Evolutionary conservation across 108 stramenopile species (phyloP).

Genomic region (Pseudonitzschia delicatissima): DNA sequence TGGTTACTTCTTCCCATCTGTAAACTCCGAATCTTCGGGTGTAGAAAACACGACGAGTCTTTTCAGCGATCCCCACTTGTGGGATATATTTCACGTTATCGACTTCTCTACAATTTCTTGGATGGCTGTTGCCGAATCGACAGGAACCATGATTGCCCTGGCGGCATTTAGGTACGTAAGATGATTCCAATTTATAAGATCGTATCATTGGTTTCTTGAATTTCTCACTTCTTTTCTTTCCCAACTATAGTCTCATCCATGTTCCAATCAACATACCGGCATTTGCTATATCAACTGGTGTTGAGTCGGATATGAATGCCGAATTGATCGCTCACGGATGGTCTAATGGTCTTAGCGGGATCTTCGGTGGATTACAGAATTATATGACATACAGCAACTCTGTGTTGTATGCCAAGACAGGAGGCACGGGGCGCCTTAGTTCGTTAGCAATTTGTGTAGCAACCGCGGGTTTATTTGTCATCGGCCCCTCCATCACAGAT

Average conservation of each 20-base stretch:
- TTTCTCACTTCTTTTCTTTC: neutral
- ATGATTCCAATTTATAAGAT: neutral
- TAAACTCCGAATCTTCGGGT: neutral
- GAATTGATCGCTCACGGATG: slow-evolving; percentile 83
- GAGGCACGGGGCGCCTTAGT: slow-evolving; percentile 51
- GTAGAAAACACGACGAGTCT: slow-evolving; percentile 7
- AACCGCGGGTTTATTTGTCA: slow-evolving; percentile 55
- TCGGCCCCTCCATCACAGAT: slow-evolving; percentile 56
- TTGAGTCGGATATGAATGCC: slow-evolving; percentile 71
- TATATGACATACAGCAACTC: slow-evolving; percentile 71
- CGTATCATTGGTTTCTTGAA: neutral
- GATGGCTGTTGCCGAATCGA: slow-evolving; percentile 47
- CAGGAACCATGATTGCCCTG: slow-evolving; percentile 65
- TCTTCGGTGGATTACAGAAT: slow-evolving; percentile 70
- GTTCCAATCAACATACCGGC: slow-evolving; percentile 87
- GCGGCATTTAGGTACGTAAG: slow-evolving; percentile 46
- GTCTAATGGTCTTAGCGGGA: slow-evolving; percentile 57
- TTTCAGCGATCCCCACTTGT: slow-evolving; percentile 24
- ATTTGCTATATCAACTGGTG: slow-evolving; percentile 66
- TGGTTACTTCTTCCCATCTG: slow-evolving; percentile 64
- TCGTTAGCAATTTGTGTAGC: slow-evolving; percentile 29
- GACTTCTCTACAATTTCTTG: slow-evolving; percentile 53
- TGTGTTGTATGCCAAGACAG: slow-evolving; percentile 67
- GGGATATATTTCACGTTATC: slow-evolving; percentile 39
- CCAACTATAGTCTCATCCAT: slow-evolving; percentile 40